Base-by-base conservation (phyloP, 345 rosid species). In the Euphorbia lathyris region DNA sequence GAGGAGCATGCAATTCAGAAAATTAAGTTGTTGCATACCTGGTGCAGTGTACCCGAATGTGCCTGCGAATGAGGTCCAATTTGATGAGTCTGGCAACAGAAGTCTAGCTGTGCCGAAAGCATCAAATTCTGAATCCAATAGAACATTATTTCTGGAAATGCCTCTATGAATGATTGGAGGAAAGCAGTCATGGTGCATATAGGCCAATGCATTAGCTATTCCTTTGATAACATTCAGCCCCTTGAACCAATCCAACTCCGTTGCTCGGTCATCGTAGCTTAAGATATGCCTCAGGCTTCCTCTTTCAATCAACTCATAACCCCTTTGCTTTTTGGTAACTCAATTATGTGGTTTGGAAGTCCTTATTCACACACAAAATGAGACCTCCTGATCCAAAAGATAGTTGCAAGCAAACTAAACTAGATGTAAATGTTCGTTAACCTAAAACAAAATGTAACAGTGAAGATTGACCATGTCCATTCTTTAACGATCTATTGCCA, bases 131-230 rank as follows among this genome's bases (percentile, higher is more conserved):
- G 56, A 26, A 43, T 68, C 56, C 64, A 68, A 58, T 0, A 68
- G 65, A 58, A 57, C 65, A 43, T 68, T 68, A 4, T 42, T 58
- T 23, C 63, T 67, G 0, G 62, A 67, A 38, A 67, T 55, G 52
- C 55, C 71, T 67, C 63, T 19, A 38, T 68, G 72, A 58, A 68
- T 58, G 12, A 68, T 68, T 7, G 72, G 56, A 19, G 72, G 64
- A 58, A 42, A 40, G 56, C 72, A 68, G 34, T 68, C 72, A 12
- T 68, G 72, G 56, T 68, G 72, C 72, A 68, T 43, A 22, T 68
- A 56, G 53, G 38, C 29, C 40, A 68, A 38, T 17, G 71, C 63
- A 25, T 25, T 38, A 36, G 71, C 63, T 11, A 68, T 56, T 56
- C 71, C 71, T 56, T 68, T 68, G 2, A 56, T 19, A 56, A 56